Evolutionary conservation across 2,329 filamentous ascomycete species (phyloP), one percentile per base, ranked within the genome.

Genomic region (Huntiella savannae): DNA sequence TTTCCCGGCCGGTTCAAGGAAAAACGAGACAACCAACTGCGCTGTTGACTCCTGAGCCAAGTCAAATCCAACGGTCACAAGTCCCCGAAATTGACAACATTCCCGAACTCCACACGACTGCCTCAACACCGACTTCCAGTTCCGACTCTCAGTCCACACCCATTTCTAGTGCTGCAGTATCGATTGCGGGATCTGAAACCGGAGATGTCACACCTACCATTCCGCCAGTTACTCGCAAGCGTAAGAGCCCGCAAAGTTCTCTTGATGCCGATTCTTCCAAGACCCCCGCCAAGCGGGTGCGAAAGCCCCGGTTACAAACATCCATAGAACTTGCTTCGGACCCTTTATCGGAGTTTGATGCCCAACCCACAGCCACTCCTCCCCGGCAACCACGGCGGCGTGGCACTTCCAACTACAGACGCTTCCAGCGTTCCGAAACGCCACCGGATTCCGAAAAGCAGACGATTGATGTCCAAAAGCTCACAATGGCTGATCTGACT

Each of bases 401-500:
- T 50, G 56, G 41, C 8, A 28, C 22, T 28, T 28, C 22, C 2
- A 28, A 28, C 22, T 28, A 28, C 22, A 28, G 22, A 28, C 22
- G 63, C 50, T 53, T 60, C 38, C 61, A 65, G 45, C 66, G 71
- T 49, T 66, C 69, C 12, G 52, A 62, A 3, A 79, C 77, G 0
- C 77, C 78, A 1, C 75, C 79, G 45, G 73, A 78, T 52, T 73
- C 75, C 3, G 77, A 81, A 54, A 59, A 62, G 17, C 67, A 71
- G 49, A 59, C 70, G 51, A 77, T 88, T 46, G 79, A 86, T 55
- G 66, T 74, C 16, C 70, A 71, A 17, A 70, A 69, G 3, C 69
- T 82, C 19, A 82, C 75, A 46, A 84, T 91, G 76, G 71, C 69
- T 38, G 79, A 85, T 48, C 62, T 91, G 3, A 82, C 75, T 43